A percentile compares a stretch with the other conserved stretches of the same genome.
Conservation (phyloP, 495 filamentous ascomycete species). For the Aspergillus bridgeri region DNA sequence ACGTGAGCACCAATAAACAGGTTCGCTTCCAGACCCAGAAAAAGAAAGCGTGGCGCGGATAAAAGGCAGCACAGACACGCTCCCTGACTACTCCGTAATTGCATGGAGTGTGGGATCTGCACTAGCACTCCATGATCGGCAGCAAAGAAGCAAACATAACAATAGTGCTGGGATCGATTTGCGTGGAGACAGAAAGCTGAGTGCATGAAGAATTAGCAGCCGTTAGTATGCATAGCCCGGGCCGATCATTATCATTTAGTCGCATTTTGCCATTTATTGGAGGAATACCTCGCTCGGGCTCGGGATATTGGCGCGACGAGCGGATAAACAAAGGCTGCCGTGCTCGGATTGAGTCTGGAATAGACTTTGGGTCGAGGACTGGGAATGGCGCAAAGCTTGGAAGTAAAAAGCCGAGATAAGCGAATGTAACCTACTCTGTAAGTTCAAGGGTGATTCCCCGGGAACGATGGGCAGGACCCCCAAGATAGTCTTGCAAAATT, state of each 20-base stretch:
- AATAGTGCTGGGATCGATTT: not conserved
- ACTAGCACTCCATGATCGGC: not conserved
- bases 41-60: not conserved
- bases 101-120: not conserved
- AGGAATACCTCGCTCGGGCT: too few relatives aligned
- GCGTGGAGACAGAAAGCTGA: not conserved
- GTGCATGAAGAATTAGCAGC: not conserved
- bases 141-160: not conserved
- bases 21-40: not conserved
- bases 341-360: too few relatives aligned
- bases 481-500: not conserved
- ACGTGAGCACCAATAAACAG: not conserved
- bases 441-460: too few relatives aligned
- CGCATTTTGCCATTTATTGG: too few relatives aligned
- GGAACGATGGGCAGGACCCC: too few relatives aligned
- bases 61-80: too few relatives aligned
- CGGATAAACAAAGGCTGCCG: not conserved
- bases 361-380: too few relatives aligned
- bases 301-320: not conserved
- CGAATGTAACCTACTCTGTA: too few relatives aligned
- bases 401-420: not conserved
- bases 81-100: not conserved
- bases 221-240: not conserved
- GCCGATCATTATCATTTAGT: not conserved
- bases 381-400: too few relatives aligned